These are phyloP conservation scores for Gynandropsis gynandra DNA, from an alignment of 345 rosid species.

Conservation along the genomic window DNA sequence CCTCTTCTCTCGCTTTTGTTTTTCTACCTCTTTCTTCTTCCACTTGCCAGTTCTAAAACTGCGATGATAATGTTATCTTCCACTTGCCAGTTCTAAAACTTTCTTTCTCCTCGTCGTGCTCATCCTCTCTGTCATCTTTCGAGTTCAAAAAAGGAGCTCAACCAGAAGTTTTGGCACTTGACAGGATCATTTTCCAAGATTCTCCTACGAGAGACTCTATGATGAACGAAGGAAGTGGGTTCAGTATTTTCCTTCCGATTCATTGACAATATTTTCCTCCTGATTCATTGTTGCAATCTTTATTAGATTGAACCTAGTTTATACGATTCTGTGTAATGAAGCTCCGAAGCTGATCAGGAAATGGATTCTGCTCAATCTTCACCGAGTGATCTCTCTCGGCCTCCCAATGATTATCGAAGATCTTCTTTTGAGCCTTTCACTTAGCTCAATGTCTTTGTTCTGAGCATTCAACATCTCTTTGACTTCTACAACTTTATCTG, in stretches of 20 bases:
- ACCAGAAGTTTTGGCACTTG: conserved; percentile 47
- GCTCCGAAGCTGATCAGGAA: conserved; percentile 51
- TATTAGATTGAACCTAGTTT: conserved; percentile 47
- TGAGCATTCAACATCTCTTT: conserved; percentile 85
- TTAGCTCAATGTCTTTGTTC: conserved; percentile 58
- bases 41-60: no score
- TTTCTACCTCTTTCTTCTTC: no score
- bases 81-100: no score
- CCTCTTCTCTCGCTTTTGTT: no score
- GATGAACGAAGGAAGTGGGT: conserved; percentile 40
- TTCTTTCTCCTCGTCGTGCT: conserved; percentile 82
- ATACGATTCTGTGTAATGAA: conserved; percentile 48
- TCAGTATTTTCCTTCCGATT: no score
- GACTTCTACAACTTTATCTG: conserved; percentile 77
- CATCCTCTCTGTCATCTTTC: conserved; percentile 67
- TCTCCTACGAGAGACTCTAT: conserved; percentile 52
- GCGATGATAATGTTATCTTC: no score
- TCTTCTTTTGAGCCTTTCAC: conserved; percentile 40
- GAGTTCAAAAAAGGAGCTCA: conserved; percentile 51
- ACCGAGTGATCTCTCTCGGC: conserved; percentile 48
- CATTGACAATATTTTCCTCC: no score
- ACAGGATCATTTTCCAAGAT: conserved; percentile 43
- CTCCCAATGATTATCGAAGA: conserved; percentile 53
- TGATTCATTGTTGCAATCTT: conserved; percentile 50
- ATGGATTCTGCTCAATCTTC: conserved; percentile 67